Percentiles rank a stretch among this genome's conserved stretches.
These are phyloP conservation scores for Umbelopsis sp. DNA, from an alignment of 192 early-diverging fungal genomes.

Conservation along the genomic window DNA sequence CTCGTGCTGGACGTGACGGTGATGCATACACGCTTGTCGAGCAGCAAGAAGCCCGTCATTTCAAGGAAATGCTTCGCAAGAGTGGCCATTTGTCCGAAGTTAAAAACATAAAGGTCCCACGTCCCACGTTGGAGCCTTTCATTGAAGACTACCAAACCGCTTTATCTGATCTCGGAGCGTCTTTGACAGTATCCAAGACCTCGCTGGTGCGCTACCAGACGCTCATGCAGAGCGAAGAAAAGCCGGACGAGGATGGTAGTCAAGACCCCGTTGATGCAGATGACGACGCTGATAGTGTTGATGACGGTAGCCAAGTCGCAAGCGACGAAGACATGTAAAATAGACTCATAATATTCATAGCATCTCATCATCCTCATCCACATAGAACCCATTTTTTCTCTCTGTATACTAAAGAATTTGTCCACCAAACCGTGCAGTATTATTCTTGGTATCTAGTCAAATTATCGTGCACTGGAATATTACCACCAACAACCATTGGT, in stretches of 20 bases:
- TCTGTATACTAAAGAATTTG: no score
- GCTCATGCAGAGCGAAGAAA: not conserved
- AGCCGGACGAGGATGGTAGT: not conserved
- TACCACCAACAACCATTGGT: no score
- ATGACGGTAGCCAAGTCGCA: not conserved
- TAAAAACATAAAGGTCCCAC: slow-evolving; percentile 52
- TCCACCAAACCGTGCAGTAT: no score
- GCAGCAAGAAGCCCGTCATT: slow-evolving; percentile 66
- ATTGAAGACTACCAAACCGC: slow-evolving; percentile 42
- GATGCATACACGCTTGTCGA: slow-evolving; percentile 76
- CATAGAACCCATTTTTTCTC: no score
- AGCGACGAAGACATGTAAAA: no score
- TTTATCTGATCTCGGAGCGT: slow-evolving; percentile 35
- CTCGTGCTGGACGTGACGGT: slow-evolving; percentile 86
- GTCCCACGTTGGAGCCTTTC: slow-evolving; percentile 41
- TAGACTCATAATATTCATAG: no score
- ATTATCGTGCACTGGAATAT: no score
- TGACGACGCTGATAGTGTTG: not conserved
- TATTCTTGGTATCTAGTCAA: no score
- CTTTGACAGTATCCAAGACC: slow-evolving; percentile 6
- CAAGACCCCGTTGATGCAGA: not conserved
- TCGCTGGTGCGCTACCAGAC: slow-evolving; percentile 7
- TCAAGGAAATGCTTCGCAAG: slow-evolving; percentile 72
- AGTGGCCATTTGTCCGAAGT: slow-evolving; percentile 63
- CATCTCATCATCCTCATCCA: no score